Evolutionary conservation across 1,284 basidiomycete genomes (phyloP).

Genomic region (Austroboletus novae-zelandiae): DNA sequence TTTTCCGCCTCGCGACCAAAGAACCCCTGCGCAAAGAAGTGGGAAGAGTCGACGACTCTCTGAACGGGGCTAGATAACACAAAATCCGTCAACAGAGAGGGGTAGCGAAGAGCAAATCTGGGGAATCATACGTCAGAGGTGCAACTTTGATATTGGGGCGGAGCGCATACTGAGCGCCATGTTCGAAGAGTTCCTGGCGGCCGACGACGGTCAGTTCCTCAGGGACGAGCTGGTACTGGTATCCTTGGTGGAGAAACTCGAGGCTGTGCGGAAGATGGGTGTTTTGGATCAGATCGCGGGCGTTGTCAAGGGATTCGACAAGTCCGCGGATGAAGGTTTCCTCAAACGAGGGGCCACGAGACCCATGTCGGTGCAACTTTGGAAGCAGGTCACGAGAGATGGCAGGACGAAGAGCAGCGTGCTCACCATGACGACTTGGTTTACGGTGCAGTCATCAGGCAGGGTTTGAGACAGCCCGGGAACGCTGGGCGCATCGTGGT

Average conservation of each 20-base stretch:
- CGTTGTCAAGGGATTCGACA: slow-evolving; percentile 34
- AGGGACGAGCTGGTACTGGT: slow-evolving; percentile 37
- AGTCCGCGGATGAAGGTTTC: slow-evolving; percentile 38
- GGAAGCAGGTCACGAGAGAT: not conserved
- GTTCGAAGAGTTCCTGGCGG: slow-evolving; percentile 41
- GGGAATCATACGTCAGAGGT: not conserved
- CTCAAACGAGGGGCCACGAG: slow-evolving; percentile 35
- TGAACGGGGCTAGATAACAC: slow-evolving; percentile 45
- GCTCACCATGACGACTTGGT: slow-evolving; percentile 42
- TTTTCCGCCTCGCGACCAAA: slow-evolving; percentile 34
- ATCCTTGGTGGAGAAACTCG: slow-evolving; percentile 42
- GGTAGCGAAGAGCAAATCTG: slow-evolving; percentile 24
- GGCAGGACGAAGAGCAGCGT: not conserved
- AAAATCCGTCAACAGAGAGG: slow-evolving; percentile 28
- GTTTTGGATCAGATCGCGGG: slow-evolving; percentile 29
- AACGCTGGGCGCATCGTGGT: slow-evolving; percentile 35
- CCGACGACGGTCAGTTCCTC: slow-evolving; percentile 44
- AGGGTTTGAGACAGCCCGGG: slow-evolving; percentile 34
- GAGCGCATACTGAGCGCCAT: slow-evolving; percentile 38
- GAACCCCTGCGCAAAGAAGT: slow-evolving; percentile 46
- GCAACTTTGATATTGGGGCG: not conserved
- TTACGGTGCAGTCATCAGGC: slow-evolving; percentile 43
- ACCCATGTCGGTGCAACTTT: slow-evolving; percentile 45
- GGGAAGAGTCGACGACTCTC: slow-evolving; percentile 43
- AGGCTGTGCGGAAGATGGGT: slow-evolving; percentile 35